A percentile compares a stretch with the other conserved stretches of the same genome.
Evolutionary conservation across 2,329 filamentous ascomycete genomes (phyloP).

Genomic region (Xylaria hypoxylon): DNA sequence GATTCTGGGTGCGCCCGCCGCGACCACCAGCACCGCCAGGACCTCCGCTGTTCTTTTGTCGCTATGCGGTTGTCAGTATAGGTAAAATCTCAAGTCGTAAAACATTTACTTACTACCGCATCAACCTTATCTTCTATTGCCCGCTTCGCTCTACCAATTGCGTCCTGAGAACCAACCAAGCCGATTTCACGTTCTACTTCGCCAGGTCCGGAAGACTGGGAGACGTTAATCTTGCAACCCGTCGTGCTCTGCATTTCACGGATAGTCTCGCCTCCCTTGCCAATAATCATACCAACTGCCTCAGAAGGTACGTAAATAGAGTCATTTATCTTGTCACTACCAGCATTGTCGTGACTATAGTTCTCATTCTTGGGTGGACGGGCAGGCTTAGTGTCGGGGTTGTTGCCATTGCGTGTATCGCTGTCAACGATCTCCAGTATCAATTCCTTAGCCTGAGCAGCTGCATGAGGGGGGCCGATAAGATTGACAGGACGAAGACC

Average conservation of each 20-base stretch:
- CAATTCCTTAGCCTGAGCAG: constrained; percentile 82
- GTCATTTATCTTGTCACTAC: constrained; percentile 79
- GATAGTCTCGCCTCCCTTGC: constrained; percentile 93
- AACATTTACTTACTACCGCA: constrained; percentile 74
- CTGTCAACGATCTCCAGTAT: constrained; percentile 96
- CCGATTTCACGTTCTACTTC: constrained; percentile 89
- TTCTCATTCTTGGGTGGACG: constrained; percentile 53
- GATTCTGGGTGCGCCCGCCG: constrained; percentile 51
- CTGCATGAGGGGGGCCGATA: constrained; percentile 81
- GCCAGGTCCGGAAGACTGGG: constrained; percentile 79
- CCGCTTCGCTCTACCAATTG: constrained; percentile 82
- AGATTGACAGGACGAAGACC: constrained; percentile 90
- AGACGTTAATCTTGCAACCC: constrained; percentile 95
- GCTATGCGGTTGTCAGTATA: constrained; percentile 55
- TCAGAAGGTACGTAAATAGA: constrained; percentile 88
- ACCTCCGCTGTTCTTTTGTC: constrained; percentile 65
- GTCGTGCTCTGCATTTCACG: constrained; percentile 91
- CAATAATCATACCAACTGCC: constrained; percentile 95
- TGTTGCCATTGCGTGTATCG: constrained; percentile 72
- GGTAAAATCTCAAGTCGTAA: background rate
- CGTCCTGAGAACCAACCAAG: constrained; percentile 80
- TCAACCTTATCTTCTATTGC: constrained; percentile 94
- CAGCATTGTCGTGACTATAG: constrained; percentile 56
- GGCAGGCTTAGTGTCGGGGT: constrained; percentile 51
- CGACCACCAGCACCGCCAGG: constrained; percentile 60